Evolutionary conservation across 805 yeast species (phyloP).

Genomic region (Ogataea nonfermentans): DNA sequence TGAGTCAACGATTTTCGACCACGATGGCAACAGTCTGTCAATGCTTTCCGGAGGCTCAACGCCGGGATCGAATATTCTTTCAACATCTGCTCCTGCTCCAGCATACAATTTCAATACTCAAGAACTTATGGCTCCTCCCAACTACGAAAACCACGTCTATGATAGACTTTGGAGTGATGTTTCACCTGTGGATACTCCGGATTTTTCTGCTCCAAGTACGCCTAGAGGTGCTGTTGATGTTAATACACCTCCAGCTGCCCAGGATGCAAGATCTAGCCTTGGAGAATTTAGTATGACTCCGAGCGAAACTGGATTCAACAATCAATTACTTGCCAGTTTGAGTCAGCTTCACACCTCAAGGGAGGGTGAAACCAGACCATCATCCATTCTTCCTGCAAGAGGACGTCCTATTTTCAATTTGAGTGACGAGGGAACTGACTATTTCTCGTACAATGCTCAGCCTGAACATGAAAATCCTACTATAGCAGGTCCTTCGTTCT

Average conservation of each 20-base stretch:
- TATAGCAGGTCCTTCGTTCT: slow-evolving; percentile 25
- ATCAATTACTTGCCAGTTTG: slow-evolving; percentile 49
- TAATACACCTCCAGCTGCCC: slow-evolving; percentile 3
- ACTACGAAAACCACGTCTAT: slow-evolving; percentile 76
- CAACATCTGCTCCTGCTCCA: slow-evolving; percentile 11
- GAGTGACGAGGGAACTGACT: slow-evolving; percentile 32
- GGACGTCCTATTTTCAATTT: slow-evolving; percentile 32
- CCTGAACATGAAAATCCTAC: slow-evolving; percentile 3
- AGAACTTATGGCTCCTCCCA: slow-evolving; percentile 75
- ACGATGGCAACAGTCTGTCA: slow-evolving; percentile 14
- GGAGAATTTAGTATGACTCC: slow-evolving; percentile 29
- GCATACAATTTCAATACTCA: slow-evolving; percentile 31
- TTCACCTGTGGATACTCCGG: slow-evolving; percentile 48
- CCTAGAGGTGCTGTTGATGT: slow-evolving; percentile 11
- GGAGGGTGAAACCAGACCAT: slow-evolving; percentile 36
- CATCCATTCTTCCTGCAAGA: slow-evolving; percentile 12
- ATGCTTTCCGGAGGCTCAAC: slow-evolving; percentile 4
- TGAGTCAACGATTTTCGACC: slow-evolving; percentile 29
- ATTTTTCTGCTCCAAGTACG: slow-evolving; percentile 36
- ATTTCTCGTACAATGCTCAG: slow-evolving; percentile 28
- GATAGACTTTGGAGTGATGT: slow-evolving; percentile 76
- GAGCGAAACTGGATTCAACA: slow-evolving; percentile 23
- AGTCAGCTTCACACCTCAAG: slow-evolving; percentile 50
- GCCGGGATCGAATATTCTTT: slow-evolving; percentile 7
- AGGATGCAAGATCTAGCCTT: slow-evolving; percentile 11